Evolutionary conservation across 1,284 basidiomycete genomes (phyloP), one percentile per base, ranked within the genome.

Genomic region (Trametes hirsuta): DNA sequence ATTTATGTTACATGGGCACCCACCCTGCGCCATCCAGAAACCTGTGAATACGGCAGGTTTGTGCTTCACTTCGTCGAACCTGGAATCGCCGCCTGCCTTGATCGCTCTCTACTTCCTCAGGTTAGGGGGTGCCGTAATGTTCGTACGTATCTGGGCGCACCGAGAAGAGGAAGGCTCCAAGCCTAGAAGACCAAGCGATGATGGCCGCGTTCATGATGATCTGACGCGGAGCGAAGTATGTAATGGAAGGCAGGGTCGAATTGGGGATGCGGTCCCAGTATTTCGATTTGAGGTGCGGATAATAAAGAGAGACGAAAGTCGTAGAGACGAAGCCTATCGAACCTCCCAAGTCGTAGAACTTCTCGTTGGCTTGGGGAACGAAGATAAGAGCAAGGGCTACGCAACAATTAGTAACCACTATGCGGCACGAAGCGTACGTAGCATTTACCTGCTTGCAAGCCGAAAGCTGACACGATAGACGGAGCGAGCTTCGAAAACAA

Each of bases 1-100:
- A 30, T 30, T 8, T 30, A 30, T 30, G 30, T 30, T 30, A 30
- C 30, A 30, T 30, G 30, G 30, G 8, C 8, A 30, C 30, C 30
- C 57, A 84, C 84, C 84, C 77, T 93, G 90, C 6, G 81, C 84
- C 68, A 91, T 79, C 90, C 90, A 94, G 54, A 81, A 87, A 39
- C 71, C 77, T 1, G 85, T 78, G 69, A 93, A 93, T 55, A 74
- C 81, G 30, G 64, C 64, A 1, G 89, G 88, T 48, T 84, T 69
- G 56, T 81, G 81, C 71, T 90, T 91, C 60, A 91, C 81, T 62
- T 86, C 75, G 55, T 90, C 86, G 65, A 93, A 93, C 15, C 90
- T 76, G 8, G 87, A 85, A 71, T 93, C 90, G 4, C 79, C 77
- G 4, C 82, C 82, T 4, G 75, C 72, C 59, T 78, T 81, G 45